phyloP scores from a whole-genome alignment of 345 rosid genomes.

The Theobroma cacao region DNA sequence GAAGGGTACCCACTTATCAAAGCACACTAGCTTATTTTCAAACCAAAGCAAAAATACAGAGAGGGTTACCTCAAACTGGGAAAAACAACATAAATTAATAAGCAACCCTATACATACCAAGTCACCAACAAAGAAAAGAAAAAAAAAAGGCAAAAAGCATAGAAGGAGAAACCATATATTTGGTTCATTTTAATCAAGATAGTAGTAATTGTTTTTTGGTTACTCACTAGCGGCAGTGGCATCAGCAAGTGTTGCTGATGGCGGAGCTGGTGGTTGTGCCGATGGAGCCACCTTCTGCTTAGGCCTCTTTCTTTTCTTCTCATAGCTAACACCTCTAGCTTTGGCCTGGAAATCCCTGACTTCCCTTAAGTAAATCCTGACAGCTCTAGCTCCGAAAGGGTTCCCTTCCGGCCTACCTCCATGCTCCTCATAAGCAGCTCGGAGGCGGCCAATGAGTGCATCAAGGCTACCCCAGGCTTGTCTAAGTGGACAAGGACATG shows the following conservation, averaged over 20 bases:
- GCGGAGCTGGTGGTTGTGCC: conserved; percentile 7
- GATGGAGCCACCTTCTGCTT: conserved; percentile 34
- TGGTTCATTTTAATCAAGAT: neutral
- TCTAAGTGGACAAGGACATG: conserved; percentile 86
- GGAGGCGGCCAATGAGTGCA: conserved; percentile 91
- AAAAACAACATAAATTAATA: neutral
- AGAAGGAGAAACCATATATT: neutral
- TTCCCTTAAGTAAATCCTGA: conserved; percentile 78
- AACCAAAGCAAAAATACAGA: neutral
- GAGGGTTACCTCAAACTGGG: neutral
- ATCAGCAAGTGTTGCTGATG: conserved; percentile 19
- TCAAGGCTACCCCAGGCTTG: conserved; percentile 99
- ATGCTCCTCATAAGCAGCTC: conserved; percentile 94
- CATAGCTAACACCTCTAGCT: conserved; percentile 91
- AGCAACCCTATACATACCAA: neutral
- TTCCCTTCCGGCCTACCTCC: conserved; percentile 83
- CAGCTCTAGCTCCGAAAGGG: conserved; percentile 87
- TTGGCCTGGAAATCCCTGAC: conserved; percentile 94
- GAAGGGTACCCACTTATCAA: conserved; percentile 5
- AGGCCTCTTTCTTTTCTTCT: conserved; percentile 75
- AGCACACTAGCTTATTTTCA: neutral
- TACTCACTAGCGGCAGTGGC: conserved; percentile 21
- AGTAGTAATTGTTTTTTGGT: neutral
- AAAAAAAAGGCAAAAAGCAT: neutral
- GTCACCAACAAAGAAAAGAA: neutral